Evolutionary conservation across 306 rosid species (phyloP).

Genomic region (Casuarina glauca): DNA sequence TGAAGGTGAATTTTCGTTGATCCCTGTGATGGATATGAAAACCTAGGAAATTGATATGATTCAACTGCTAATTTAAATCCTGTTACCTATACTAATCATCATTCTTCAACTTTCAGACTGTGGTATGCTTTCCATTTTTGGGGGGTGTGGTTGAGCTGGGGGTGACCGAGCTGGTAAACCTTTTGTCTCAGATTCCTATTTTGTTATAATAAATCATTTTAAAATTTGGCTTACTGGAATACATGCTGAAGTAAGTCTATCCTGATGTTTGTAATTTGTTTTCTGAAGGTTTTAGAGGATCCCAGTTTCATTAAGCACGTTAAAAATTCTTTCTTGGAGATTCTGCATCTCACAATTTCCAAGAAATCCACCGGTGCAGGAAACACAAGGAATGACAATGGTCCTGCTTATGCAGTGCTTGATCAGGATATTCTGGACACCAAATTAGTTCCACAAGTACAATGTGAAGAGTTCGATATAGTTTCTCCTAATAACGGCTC

Average conservation of each 20-base stretch:
- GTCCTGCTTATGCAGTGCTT: constrained; percentile 26
- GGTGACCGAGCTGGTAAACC: constrained; percentile 53
- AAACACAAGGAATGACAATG: constrained; percentile 33
- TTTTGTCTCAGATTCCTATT: constrained; percentile 12
- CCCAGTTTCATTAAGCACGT: constrained; percentile 54
- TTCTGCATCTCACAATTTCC: constrained; percentile 33
- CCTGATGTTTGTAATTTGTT: constrained; percentile 5
- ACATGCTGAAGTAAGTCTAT: constrained; percentile 4
- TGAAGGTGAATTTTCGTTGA: not conserved
- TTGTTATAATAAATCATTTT: not conserved
- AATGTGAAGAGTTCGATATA: constrained; percentile 35
- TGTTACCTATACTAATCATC: not conserved
- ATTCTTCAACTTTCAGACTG: constrained; percentile 56
- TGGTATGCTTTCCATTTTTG: constrained; percentile 75
- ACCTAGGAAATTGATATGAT: not conserved
- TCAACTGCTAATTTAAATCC: not conserved
- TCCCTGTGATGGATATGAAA: not conserved
- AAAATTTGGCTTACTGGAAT: constrained; percentile 4
- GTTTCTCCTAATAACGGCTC: constrained; percentile 59
- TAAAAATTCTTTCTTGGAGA: constrained; percentile 54
- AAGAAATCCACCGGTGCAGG: constrained; percentile 30
- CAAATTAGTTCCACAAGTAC: constrained; percentile 40
- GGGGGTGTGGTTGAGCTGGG: constrained; percentile 86
- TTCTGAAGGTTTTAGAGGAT: constrained; percentile 68
- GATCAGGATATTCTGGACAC: constrained; percentile 42